Percentiles rank a stretch among this genome's conserved stretches.
These are phyloP conservation scores for Hypocrella siamensis DNA, from an alignment of 2,329 filamentous ascomycete genomes.

Conservation along the genomic window DNA sequence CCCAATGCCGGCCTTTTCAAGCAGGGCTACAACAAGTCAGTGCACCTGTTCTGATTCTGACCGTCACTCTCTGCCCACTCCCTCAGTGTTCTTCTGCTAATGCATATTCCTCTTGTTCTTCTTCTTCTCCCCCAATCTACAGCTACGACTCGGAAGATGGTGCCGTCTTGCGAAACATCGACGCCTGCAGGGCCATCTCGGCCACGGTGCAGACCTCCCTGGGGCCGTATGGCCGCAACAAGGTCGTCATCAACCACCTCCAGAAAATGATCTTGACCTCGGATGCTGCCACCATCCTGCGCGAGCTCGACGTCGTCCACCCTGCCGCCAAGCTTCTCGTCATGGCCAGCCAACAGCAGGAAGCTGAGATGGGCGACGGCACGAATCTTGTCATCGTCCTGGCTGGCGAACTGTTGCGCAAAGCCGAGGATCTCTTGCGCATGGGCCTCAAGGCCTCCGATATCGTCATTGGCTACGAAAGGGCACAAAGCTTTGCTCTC, in stretches of 20 bases:
- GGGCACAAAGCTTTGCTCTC: conserved; percentile 77
- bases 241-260: conserved; percentile 98
- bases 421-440: conserved; percentile 88
- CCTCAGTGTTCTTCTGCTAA: conserved; percentile 6
- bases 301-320: conserved; percentile 95
- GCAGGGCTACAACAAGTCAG: conserved; percentile 87
- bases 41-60: conserved; percentile 7
- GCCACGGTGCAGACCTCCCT: conserved; percentile 94
- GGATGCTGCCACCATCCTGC: conserved; percentile 90
- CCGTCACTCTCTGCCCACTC: conserved; percentile 6
- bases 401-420: conserved; percentile 87
- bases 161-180: conserved; percentile 94
- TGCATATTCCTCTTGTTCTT: conserved; percentile 2
- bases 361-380: conserved; percentile 96
- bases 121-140: conserved; percentile 5
- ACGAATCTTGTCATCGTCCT: conserved; percentile 95
- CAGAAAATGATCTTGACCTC: conserved; percentile 99
- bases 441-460: conserved; percentile 99
- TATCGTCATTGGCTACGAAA: conserved; percentile 90
- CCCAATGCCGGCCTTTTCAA: conserved; percentile 93
- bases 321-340: conserved; percentile 94
- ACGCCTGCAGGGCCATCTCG: conserved; percentile 90
- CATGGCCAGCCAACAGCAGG: conserved; percentile 98
- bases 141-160: conserved; percentile 99
- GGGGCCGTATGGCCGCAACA: conserved; percentile 95